Base-by-base conservation (phyloP, 2,329 filamentous ascomycete species). In the Bimuria novae-zelandiae region DNA sequence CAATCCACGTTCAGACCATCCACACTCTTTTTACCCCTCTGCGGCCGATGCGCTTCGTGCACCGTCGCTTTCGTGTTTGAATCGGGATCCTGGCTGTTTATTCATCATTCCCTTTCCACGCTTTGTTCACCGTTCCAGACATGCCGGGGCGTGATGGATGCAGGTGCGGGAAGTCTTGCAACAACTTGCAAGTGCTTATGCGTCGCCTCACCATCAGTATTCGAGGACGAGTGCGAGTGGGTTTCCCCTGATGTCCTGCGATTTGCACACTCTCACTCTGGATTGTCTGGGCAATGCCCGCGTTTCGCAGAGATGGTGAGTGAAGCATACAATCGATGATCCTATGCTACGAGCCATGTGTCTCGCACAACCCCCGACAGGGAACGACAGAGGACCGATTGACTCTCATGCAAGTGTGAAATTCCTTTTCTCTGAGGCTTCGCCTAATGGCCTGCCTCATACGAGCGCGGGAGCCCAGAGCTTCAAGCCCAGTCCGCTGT, bases 351-450 rank as follows among this genome's bases (percentile, higher is more conserved):
- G 50, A 51, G 54, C 48, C 49, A 49, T 61, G 49, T 53, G 52
- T 55, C 50, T 52, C 52, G 46, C 57, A 48, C 53, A 27, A 53
- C 49, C 57, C 53, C 33, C 56, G 46, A 51, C 27, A 37, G 42
- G 54, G 51, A 56, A 59, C 57, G 30, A 64, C 57, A 41, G 49
- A 62, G 62, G 42, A 65, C 52, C 53, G 64, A 70, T 68, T 63
- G 58, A 55, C 63, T 41, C 36, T 36, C 47, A 19, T 51, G 25
- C 50, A 46, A 36, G 45, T 56, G 50, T 55, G 46, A 60, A 55
- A 62, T 70, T 67, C 55, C 57, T 66, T 66, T 62, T 63, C 45
- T 52, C 49, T 62, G 57, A 57, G 59, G 60, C 61, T 60, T 61
- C 52, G 49, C 54, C 45, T 55, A 60, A 49, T 53, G 57, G 54